Percentiles rank a stretch among this genome's conserved stretches.
Evolutionary conservation across 2,329 filamentous ascomycete genomes (phyloP).

Genomic region (Balansia obtecta): DNA sequence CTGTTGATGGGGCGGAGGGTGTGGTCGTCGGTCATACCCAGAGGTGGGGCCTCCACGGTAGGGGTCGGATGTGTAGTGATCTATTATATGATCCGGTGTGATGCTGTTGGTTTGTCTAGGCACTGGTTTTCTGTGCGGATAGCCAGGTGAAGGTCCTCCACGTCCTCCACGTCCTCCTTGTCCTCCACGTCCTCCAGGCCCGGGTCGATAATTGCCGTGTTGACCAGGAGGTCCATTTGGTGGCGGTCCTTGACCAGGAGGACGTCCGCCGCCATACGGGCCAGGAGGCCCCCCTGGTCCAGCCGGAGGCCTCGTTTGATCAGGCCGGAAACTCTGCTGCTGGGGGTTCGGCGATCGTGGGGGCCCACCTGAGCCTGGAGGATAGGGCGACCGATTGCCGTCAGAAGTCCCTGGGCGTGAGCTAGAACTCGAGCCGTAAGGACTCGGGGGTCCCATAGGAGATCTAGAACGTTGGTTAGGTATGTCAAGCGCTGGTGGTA

Average conservation of each 20-base stretch:
- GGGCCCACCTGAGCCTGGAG: constrained; percentile 12
- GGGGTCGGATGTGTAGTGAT: constrained; percentile 22
- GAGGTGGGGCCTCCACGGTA: constrained; percentile 11
- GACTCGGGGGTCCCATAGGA: constrained; percentile 25
- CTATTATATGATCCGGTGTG: constrained; percentile 26
- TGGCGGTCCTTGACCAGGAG: constrained; percentile 9
- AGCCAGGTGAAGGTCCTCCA: constrained; percentile 14
- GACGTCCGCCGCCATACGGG: constrained; percentile 12
- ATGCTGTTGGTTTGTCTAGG: constrained; percentile 16
- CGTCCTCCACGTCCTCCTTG: constrained; percentile 14
- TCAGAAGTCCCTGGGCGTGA: constrained; percentile 20
- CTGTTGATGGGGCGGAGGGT: constrained; percentile 12
- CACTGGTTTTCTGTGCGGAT: constrained; percentile 18
- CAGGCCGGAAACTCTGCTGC: constrained; percentile 15
- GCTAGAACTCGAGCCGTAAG: constrained; percentile 20
- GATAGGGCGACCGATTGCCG: constrained; percentile 18
- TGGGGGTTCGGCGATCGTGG: constrained; percentile 18
- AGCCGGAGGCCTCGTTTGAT: constrained; percentile 9
- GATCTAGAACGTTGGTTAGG: constrained; percentile 31
- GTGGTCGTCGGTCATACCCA: constrained; percentile 6
- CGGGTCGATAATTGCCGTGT: constrained; percentile 14
- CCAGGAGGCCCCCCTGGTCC: constrained; percentile 11
- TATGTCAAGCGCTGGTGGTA: constrained; percentile 28
- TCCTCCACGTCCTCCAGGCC: constrained; percentile 12
- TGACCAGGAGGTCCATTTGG: constrained; percentile 9